A percentile compares a stretch with the other conserved stretches of the same genome.
Conservation (phyloP, 148 eudicot species). For the Rhododendron henanense region DNA sequence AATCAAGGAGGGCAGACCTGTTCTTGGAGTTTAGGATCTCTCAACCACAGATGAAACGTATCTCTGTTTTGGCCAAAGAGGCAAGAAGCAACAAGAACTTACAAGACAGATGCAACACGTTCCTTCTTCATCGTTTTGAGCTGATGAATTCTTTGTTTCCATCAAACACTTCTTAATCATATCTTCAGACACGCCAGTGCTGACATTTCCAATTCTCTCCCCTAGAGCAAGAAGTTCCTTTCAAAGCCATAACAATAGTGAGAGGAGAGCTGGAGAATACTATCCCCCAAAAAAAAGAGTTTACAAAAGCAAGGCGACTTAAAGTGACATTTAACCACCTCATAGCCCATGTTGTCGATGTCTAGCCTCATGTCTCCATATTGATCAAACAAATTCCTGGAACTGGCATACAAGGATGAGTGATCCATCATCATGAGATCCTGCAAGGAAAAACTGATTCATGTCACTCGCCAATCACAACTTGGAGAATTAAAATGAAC, state of each 20-base stretch:
- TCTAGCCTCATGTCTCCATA: conserved; percentile 46
- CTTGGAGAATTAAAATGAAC: not conserved
- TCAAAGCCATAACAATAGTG: conserved; percentile 5
- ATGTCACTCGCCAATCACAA: not conserved
- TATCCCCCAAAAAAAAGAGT: not conserved
- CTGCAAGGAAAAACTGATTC: conserved; percentile 11
- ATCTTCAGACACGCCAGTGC: conserved; percentile 38
- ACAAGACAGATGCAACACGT: conserved; percentile 37
- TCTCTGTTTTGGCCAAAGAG: not conserved
- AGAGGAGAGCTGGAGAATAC: not conserved
- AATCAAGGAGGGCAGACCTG: not conserved
- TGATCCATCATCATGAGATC: conserved; percentile 22
- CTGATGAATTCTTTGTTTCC: conserved; percentile 10
- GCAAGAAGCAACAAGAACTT: conserved; percentile 9
- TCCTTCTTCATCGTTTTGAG: conserved; percentile 13
- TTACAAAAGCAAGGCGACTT: not conserved
- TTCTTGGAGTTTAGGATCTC: not conserved
- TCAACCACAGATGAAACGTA: not conserved
- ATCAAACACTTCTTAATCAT: conserved; percentile 21
- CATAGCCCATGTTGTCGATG: conserved; percentile 45
- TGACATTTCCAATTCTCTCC: conserved; percentile 43
- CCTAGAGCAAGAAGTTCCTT: conserved; percentile 48
- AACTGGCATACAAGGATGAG: conserved; percentile 21
- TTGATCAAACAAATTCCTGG: conserved; percentile 30
- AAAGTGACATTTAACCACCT: conserved; percentile 20